Base-by-base conservation (phyloP, 2,329 filamentous ascomycete genomes). In the Thermothelomyces thermophilus region DNA sequence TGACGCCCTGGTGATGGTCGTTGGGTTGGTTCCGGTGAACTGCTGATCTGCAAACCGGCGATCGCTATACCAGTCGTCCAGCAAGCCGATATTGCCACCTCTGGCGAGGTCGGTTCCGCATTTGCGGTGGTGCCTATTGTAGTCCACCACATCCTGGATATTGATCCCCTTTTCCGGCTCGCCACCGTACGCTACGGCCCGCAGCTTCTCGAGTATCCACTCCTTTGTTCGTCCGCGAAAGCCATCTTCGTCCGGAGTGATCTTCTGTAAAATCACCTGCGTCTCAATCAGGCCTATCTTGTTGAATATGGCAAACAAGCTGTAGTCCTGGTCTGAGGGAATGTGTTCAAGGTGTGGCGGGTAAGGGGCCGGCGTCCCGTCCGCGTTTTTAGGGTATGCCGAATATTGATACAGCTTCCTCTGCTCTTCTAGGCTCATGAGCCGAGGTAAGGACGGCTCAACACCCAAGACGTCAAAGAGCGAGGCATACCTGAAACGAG, bases 21-120 rank as follows among this genome's bases (percentile, higher is more conserved):
- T 68, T 1, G 71, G 71, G 55, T 73, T 73, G 31, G 65, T 64
- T 3, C 71, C 71, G 0, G 66, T 72, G 43, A 74, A 68, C 10
- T 65, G 65, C 59, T 73, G 71, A 35, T 73, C 66, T 2, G 70
- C 71, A 41, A 73, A 74, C 16, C 70, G 62, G 3, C 66, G 63
- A 49, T 74, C 71, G 14, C 64, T 63, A 55, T 62, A 73, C 70
- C 70, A 74, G 51, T 73, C 68, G 10, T 63, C 58, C 8, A 66
- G 58, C 20, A 67, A 48, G 7, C 65, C 66, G 19, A 68, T 60
- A 46, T 68, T 67, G 17, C 60, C 54, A n/a, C 66, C 67, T 1
- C 55, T 51, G 28, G 58, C 56, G 44, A 69, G 66, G 26, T 68
- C 67, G 9, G 62, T 66, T 6, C 64, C 66, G 6, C 63, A 60